Evolutionary conservation across 1,284 basidiomycete genomes (phyloP).

Genomic region (Ceratobasidium sp.): DNA sequence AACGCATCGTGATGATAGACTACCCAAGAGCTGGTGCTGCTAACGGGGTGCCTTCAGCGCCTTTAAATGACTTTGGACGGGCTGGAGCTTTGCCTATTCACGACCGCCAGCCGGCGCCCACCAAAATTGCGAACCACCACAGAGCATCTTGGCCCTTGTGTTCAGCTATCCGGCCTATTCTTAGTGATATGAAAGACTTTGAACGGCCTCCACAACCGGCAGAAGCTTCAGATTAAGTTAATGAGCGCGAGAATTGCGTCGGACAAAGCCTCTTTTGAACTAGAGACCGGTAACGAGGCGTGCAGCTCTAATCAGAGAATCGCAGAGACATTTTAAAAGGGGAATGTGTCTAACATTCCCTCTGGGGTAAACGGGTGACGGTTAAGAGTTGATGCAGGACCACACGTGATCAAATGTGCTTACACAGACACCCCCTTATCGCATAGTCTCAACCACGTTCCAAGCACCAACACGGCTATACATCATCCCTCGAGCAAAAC

Average conservation of each 20-base stretch:
- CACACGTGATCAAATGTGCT: not conserved
- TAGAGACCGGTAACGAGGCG: not conserved
- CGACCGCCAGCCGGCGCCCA: too few relatives aligned
- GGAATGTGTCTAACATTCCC: not conserved
- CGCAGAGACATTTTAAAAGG: not conserved
- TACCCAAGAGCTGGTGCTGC: not conserved
- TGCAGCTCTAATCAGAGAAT: not conserved
- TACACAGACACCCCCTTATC: not conserved
- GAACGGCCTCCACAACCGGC: not conserved
- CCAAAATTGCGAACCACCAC: too few relatives aligned
- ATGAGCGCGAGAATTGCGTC: not conserved
- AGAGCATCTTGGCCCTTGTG: too few relatives aligned
- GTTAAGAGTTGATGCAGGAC: not conserved
- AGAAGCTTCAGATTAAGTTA: not conserved
- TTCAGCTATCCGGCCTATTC: not conserved
- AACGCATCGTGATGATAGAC: not conserved
- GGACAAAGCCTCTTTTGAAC: not conserved
- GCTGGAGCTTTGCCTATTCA: not conserved
- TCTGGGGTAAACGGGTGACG: not conserved
- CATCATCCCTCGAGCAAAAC: constrained; percentile 22
- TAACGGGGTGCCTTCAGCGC: not conserved
- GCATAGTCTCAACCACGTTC: not conserved
- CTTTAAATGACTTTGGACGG: not conserved
- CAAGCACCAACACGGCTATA: not conserved
- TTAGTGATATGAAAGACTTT: not conserved